Base-by-base conservation (phyloP, 495 filamentous ascomycete species). In the Neurospora sp. region DNA sequence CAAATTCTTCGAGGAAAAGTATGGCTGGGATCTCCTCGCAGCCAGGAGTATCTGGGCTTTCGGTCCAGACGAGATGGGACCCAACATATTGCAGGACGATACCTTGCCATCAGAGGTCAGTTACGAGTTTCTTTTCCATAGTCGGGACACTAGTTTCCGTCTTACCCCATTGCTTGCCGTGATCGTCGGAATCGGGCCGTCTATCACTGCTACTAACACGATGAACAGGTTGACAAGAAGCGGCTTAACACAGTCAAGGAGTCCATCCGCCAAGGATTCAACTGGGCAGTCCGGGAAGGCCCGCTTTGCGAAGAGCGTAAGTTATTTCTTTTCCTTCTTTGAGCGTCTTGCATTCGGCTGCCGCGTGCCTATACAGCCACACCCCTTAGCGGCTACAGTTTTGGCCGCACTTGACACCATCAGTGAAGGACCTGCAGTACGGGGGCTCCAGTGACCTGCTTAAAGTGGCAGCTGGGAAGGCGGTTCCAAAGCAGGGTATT, bases 1-100 rank as follows among this genome's bases (percentile, higher is more conserved):
- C 73, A 94, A 94, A 76, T 98, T 96, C 84, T 98, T 99, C 80
- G 94, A 98, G 82, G 93, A 97, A 68, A 96, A 94, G 76, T 97
- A 98, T 78, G 95, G 93, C 74, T 99, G 95, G 93, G 96, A 99
- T 83, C 88, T 97, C 73, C 88, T 99, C 59, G 95, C 96, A 16
- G 92, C 92, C 39, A 87, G 96, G 79, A 97, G 94, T 80, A 97
- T 99, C 78, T 99, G 96, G 96, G 96, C 96, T 14, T 99, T 99
- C 83, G 96, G 96, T 2, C 96, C 96, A 31, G 95, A 98, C 72
- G 96, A 98, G 77, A 91, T 90, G 85, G 93, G 94, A 3, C 95
- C 96, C 40, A 99, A 99, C 81, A 96, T 99, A 74, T 84, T 99
- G 48, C 94, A 97, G 83, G 95, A 99, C 80, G 96, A 99, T 81